Conservation (phyloP, 257 asterid species). For the Ilex aquifolium region DNA sequence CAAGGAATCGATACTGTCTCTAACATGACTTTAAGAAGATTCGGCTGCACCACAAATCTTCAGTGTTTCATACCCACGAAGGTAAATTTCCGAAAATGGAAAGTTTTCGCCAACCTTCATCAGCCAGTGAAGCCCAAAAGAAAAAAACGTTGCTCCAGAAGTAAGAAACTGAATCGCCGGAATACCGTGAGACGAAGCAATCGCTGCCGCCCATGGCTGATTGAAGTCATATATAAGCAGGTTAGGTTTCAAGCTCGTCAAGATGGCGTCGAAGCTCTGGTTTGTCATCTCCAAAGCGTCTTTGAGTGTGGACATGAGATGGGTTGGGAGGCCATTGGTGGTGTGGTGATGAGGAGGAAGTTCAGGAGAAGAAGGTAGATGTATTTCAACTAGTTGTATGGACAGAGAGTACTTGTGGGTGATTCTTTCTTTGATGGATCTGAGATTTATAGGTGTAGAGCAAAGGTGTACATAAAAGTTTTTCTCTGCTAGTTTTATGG, state of each 20-base stretch:
- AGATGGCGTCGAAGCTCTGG: slow-evolving; percentile 20
- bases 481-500: slow-evolving; percentile 32
- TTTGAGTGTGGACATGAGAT: slow-evolving; percentile 33
- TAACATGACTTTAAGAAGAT: neutral
- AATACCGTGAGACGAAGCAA: slow-evolving; percentile 17
- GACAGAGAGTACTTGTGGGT: slow-evolving; percentile 8
- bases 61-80: slow-evolving; percentile 1
- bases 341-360: slow-evolving; percentile 51
- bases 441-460: slow-evolving; percentile 40
- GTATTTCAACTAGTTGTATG: slow-evolving; percentile 34
- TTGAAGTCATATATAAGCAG: slow-evolving; percentile 32
- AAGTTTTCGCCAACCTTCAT: slow-evolving; percentile 8
- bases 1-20: slow-evolving; percentile 22
- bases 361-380: slow-evolving; percentile 24
- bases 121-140: slow-evolving; percentile 17
- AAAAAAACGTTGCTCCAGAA: slow-evolving; percentile 24
- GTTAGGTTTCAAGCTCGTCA: slow-evolving; percentile 30
- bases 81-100: slow-evolving; percentile 35
- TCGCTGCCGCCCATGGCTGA: slow-evolving; percentile 28
- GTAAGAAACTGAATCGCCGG: slow-evolving; percentile 26
- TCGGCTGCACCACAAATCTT: neutral
- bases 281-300: slow-evolving; percentile 26
- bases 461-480: slow-evolving; percentile 25
- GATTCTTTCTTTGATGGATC: slow-evolving; percentile 29
- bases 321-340: slow-evolving; percentile 51